phyloP scores from a whole-genome alignment of 225 moss, liverwort and hornwort species.

The Ulota crispa region DNA sequence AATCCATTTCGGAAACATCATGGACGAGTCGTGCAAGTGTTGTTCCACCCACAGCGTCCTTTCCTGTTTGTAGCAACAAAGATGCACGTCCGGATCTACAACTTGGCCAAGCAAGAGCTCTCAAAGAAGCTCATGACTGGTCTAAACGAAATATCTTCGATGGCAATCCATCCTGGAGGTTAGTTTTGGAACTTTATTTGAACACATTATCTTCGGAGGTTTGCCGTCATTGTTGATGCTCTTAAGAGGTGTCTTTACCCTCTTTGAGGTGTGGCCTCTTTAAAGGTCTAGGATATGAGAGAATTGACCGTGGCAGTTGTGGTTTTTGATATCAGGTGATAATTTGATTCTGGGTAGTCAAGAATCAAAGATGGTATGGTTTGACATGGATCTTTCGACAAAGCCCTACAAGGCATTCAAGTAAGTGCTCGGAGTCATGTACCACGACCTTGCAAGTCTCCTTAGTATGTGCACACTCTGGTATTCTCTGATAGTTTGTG shows the following conservation, averaged over 20 bases:
- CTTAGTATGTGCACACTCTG: not conserved
- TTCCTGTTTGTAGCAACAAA: conserved; percentile 97
- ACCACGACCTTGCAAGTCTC: not conserved
- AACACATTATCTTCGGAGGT: not conserved
- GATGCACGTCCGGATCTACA: conserved; percentile 92
- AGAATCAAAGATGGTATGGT: conserved; percentile 95
- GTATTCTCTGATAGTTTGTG: conserved; percentile 8
- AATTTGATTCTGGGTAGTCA: conserved; percentile 93
- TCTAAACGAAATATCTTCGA: conserved; percentile 84
- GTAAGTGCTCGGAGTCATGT: conserved; percentile 39
- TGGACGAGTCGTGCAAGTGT: conserved; percentile 84
- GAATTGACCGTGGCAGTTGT: not conserved
- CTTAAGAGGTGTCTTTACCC: not conserved
- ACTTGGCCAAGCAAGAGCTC: conserved; percentile 81
- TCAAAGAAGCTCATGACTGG: conserved; percentile 91
- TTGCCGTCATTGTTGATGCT: not conserved
- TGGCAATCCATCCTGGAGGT: conserved; percentile 96
- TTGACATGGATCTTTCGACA: conserved; percentile 98
- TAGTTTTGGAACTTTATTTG: conserved; percentile 7
- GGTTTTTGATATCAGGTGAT: conserved; percentile 65
- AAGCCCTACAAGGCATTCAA: conserved; percentile 90
- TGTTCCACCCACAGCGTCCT: conserved; percentile 91
- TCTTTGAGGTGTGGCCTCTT: not conserved
- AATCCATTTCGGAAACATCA: conserved; percentile 96
- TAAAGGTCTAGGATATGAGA: conserved; percentile 8